Evolutionary conservation across 2,329 filamentous ascomycete genomes (phyloP).

Genomic region (Stemphylium beticola): DNA sequence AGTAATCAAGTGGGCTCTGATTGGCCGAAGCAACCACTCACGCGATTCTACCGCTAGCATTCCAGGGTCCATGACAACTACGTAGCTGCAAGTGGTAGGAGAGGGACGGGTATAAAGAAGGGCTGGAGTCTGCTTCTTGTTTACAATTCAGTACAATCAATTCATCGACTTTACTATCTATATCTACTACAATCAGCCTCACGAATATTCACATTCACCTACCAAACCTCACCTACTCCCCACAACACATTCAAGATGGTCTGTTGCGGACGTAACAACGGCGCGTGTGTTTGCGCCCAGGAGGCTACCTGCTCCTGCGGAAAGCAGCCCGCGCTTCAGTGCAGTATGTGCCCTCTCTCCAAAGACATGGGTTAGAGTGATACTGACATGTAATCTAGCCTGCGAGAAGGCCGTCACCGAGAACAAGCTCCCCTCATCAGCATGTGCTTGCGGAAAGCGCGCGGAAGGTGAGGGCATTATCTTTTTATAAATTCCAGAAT

Average conservation of each 20-base stretch:
- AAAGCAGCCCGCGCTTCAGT: conserved; percentile 83
- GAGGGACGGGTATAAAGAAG: conserved; percentile 29
- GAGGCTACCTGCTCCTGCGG: conserved; percentile 84
- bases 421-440: conserved; percentile 71
- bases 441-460: conserved; percentile 80
- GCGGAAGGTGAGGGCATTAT: conserved; percentile 63
- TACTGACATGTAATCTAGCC: conserved; percentile 37
- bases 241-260: conserved; percentile 47
- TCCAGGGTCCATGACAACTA: conserved; percentile 27
- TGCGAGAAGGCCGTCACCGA: conserved; percentile 79
- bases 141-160: conserved; percentile 11
- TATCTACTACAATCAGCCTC: neutral
- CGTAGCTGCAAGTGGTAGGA: conserved; percentile 13
- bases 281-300: conserved; percentile 63
- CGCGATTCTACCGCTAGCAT: conserved; percentile 23
- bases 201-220: neutral
- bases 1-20: conserved; percentile 41
- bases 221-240: conserved; percentile 11
- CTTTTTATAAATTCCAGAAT: neutral
- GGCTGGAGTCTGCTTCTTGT: conserved; percentile 9
- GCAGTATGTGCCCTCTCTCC: conserved; percentile 56
- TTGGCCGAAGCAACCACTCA: conserved; percentile 31
- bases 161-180: neutral
- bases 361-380: conserved; percentile 4
- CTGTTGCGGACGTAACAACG: conserved; percentile 66